Conservation (phyloP, 1,139 yeast genomes). For the Casaregolazyma lundiana region DNA sequence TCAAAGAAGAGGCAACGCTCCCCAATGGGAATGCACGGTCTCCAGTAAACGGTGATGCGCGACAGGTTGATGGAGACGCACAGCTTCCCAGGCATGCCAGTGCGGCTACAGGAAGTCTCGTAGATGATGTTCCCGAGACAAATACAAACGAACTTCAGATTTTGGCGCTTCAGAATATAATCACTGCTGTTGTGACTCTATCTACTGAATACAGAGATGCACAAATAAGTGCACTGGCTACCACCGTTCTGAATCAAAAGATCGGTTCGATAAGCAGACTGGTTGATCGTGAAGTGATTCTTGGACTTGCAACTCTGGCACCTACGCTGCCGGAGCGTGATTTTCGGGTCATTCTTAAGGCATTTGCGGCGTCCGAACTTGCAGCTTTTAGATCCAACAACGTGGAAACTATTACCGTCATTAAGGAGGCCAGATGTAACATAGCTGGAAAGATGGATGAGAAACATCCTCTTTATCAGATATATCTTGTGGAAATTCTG, state of each 20-base stretch:
- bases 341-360: conserved; percentile 49
- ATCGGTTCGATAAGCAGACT: conserved; percentile 42
- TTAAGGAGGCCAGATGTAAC: conserved; percentile 20
- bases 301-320: conserved; percentile 57
- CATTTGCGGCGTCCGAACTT: conserved; percentile 34
- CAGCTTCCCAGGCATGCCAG: neutral
- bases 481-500: conserved; percentile 63
- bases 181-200: conserved; percentile 67
- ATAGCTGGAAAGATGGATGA: conserved; percentile 42
- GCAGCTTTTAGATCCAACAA: conserved; percentile 20
- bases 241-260: conserved; percentile 81
- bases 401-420: conserved; percentile 26
- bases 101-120: conserved; percentile 13
- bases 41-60: no score
- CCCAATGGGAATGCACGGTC: neutral
- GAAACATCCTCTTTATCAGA: conserved; percentile 46
- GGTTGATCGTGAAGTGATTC: conserved; percentile 41
- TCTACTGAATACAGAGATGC: conserved; percentile 67
- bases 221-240: conserved; percentile 72
- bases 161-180: conserved; percentile 42
- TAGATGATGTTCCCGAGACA: conserved; percentile 30
- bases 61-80: no score
- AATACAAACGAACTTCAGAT: conserved; percentile 12
- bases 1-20: no score
- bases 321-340: conserved; percentile 58